phyloP scores from a whole-genome alignment of 805 yeast genomes.

The Saturnispora gosingensis region DNA sequence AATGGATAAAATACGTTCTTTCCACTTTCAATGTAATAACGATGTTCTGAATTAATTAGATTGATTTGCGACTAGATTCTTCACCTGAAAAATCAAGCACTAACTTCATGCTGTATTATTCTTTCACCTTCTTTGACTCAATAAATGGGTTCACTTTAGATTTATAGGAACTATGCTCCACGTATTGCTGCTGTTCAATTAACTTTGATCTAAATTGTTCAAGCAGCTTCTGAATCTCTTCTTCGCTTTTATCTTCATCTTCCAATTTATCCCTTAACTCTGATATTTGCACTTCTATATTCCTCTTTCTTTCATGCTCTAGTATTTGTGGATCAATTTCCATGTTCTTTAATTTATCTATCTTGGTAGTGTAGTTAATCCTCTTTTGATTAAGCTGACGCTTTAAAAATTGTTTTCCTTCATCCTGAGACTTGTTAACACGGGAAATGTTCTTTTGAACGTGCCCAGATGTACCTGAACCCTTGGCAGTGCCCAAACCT shows the following conservation, averaged over 20 bases:
- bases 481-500: conserved; percentile 47
- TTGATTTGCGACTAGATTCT: too few relatives aligned
- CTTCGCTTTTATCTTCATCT: conserved; percentile 32
- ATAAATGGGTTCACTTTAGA: conserved; percentile 16
- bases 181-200: not conserved
- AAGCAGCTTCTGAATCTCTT: conserved; percentile 28
- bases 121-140: not conserved
- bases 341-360: conserved; percentile 5
- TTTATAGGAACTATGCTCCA: conserved; percentile 7
- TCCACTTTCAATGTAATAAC: too few relatives aligned
- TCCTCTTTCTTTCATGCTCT: conserved; percentile 30
- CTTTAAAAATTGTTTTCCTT: conserved; percentile 30
- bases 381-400: conserved; percentile 24
- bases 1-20: too few relatives aligned
- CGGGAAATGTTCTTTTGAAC: conserved; percentile 38
- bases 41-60: too few relatives aligned
- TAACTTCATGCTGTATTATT: too few relatives aligned
- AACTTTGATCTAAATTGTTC: conserved; percentile 17
- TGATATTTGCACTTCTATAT: conserved; percentile 38
- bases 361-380: conserved; percentile 11
- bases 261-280: conserved; percentile 44
- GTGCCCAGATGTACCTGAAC: conserved; percentile 56
- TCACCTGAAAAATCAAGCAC: too few relatives aligned
- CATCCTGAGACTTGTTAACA: conserved; percentile 18
- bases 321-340: conserved; percentile 23